These are phyloP conservation scores for Babesia gibsoni DNA, from an alignment of 169 alveolate genomes.

Conservation along the genomic window DNA sequence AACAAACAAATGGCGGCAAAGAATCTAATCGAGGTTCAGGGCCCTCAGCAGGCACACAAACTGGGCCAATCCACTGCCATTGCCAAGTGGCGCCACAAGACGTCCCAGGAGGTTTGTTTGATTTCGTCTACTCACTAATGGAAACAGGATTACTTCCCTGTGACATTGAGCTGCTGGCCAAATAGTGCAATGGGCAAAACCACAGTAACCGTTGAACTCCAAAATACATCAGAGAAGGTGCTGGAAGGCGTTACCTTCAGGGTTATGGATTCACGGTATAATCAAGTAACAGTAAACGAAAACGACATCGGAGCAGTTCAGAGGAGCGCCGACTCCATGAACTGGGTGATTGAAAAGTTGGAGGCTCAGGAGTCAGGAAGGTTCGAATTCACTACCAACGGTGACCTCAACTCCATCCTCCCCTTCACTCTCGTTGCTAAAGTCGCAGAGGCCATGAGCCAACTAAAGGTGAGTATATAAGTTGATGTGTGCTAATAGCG, in stretches of 20 bases:
- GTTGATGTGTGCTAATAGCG: background rate
- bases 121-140: background rate
- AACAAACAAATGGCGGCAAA: conserved; percentile 58
- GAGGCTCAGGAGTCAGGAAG: conserved; percentile 26
- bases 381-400: conserved; percentile 44
- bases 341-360: conserved; percentile 41
- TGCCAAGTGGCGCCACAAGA: conserved; percentile 62
- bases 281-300: conserved; percentile 26
- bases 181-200: conserved; percentile 31
- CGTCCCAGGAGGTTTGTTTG: conserved; percentile 31
- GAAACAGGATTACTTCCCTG: conserved; percentile 42
- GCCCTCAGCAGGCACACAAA: conserved; percentile 30
- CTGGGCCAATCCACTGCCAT: conserved; percentile 48
- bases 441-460: conserved; percentile 22
- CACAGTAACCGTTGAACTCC: conserved; percentile 52
- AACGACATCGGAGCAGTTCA: conserved; percentile 47
- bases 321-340: conserved; percentile 38
- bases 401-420: conserved; percentile 54
- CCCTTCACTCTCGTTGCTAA: conserved; percentile 59
- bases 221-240: conserved; percentile 27
- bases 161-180: conserved; percentile 63
- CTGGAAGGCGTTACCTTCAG: conserved; percentile 36
- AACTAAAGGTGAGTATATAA: conserved; percentile 26
- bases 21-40: conserved; percentile 41
- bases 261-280: conserved; percentile 46